Evolutionary conservation across 805 yeast species (phyloP).

Genomic region (Saccharomycopsis malanga): DNA sequence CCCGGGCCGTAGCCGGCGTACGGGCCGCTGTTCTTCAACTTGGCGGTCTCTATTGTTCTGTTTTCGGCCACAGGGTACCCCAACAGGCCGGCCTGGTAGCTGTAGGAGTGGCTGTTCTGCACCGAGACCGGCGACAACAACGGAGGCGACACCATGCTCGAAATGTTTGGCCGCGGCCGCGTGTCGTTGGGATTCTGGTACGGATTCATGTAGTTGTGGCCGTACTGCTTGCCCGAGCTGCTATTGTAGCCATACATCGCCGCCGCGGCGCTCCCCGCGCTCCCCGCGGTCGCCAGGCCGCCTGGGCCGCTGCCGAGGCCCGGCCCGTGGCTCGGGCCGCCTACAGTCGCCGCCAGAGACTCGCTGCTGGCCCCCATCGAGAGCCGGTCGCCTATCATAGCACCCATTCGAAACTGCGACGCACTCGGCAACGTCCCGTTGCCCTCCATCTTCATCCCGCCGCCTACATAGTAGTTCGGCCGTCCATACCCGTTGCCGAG

Average conservation of each 20-base stretch:
- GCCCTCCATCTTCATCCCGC: background rate
- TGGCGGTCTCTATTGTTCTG: constrained; percentile 1
- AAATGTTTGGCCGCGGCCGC: background rate
- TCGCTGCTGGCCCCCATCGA: background rate
- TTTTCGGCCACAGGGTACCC: background rate
- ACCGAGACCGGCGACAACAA: background rate
- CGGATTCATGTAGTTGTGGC: background rate
- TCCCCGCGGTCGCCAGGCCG: background rate
- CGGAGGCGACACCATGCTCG: background rate
- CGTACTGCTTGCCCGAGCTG: background rate
- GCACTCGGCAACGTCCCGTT: background rate
- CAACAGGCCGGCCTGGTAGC: too few species aligned
- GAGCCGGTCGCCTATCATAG: background rate
- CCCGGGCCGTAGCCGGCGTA: too few species aligned
- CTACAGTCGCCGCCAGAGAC: too few species aligned
- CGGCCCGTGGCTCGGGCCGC: too few species aligned
- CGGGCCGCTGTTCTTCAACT: too few species aligned
- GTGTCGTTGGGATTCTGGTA: background rate
- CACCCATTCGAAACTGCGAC: background rate
- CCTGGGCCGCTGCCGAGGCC: background rate
- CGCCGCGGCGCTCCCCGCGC: background rate
- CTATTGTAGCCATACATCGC: background rate
- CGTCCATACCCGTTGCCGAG: too few species aligned
- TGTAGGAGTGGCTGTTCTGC: background rate
- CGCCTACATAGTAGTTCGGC: too few species aligned